Percentiles rank a stretch among this genome's conserved stretches.
phyloP scores from a whole-genome alignment of 352 stramenopile genomes.

The Pythium dissimile region DNA sequence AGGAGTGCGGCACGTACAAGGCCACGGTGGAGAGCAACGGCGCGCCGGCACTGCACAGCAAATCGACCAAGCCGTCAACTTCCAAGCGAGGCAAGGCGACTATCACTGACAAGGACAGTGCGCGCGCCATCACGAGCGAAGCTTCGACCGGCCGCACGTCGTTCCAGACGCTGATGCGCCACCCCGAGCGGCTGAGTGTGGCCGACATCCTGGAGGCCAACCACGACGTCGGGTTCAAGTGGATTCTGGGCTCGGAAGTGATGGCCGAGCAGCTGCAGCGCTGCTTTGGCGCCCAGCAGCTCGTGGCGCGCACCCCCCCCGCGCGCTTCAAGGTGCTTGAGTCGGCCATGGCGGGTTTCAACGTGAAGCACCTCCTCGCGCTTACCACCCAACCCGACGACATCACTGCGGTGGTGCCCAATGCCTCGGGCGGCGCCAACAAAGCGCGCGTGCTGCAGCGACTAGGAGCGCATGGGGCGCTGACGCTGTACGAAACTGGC shows the following conservation, averaged over 20 bases:
- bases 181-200: background rate
- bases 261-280: conserved; percentile 6
- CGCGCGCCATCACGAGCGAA: background rate
- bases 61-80: background rate
- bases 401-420: background rate
- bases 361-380: conserved; percentile 9
- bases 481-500: conserved; percentile 6
- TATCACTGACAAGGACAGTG: background rate
- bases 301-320: background rate
- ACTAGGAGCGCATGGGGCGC: background rate
- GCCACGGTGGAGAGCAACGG: background rate
- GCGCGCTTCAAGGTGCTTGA: conserved; percentile 6
- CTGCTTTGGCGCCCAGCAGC: background rate
- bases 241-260: conserved; percentile 12
- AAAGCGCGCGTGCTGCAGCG: background rate
- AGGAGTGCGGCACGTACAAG: conserved; percentile 14
- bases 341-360: background rate
- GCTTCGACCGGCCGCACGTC: background rate
- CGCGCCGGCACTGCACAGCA: background rate
- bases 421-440: too few relatives aligned
- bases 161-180: background rate
- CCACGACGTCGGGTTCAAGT: background rate
- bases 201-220: conserved; percentile 1
- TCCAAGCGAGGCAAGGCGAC: conserved; percentile 1
- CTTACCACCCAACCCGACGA: background rate